phyloP scores from a whole-genome alignment of 2,329 filamentous ascomycete genomes.

The Colletotrichum caudatum region DNA sequence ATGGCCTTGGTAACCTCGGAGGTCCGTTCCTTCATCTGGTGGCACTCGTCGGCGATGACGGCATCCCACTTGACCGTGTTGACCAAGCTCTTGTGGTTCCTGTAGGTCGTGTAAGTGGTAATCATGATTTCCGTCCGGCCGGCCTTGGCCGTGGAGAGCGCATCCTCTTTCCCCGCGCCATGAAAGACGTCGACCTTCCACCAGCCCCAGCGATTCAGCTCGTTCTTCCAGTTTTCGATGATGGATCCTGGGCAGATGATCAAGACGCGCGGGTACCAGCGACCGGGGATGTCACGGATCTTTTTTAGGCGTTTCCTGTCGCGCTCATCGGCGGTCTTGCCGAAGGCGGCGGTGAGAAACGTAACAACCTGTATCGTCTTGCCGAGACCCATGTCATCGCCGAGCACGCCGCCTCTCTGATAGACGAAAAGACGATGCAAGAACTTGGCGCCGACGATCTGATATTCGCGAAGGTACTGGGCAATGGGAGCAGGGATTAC shows the following conservation, averaged over 20 bases:
- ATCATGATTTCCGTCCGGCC: constrained; percentile 91
- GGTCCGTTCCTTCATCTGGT: constrained; percentile 83
- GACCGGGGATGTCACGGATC: constrained; percentile 71
- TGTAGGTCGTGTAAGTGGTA: constrained; percentile 93
- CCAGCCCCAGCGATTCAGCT: constrained; percentile 93
- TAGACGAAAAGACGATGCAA: constrained; percentile 91
- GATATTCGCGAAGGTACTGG: constrained; percentile 92
- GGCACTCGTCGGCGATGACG: constrained; percentile 94
- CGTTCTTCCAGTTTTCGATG: constrained; percentile 91
- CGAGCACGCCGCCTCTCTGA: constrained; percentile 89
- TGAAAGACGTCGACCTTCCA: constrained; percentile 91
- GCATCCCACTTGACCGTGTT: constrained; percentile 94
- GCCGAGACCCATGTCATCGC: constrained; percentile 97
- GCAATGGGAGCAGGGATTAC: constrained; percentile 90
- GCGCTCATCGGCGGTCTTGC: constrained; percentile 90
- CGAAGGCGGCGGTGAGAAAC: constrained; percentile 91
- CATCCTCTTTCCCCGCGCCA: constrained; percentile 75
- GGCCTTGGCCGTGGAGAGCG: constrained; percentile 77
- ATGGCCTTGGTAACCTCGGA: constrained; percentile 87
- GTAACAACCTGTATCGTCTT: constrained; percentile 97
- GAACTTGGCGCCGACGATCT: constrained; percentile 86
- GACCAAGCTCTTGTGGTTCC: constrained; percentile 77
- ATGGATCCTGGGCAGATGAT: constrained; percentile 91
- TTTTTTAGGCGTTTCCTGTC: constrained; percentile 91
- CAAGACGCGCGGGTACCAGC: constrained; percentile 86